phyloP scores from a whole-genome alignment of 2,329 filamentous ascomycete genomes.

The Alternaria sp. region DNA sequence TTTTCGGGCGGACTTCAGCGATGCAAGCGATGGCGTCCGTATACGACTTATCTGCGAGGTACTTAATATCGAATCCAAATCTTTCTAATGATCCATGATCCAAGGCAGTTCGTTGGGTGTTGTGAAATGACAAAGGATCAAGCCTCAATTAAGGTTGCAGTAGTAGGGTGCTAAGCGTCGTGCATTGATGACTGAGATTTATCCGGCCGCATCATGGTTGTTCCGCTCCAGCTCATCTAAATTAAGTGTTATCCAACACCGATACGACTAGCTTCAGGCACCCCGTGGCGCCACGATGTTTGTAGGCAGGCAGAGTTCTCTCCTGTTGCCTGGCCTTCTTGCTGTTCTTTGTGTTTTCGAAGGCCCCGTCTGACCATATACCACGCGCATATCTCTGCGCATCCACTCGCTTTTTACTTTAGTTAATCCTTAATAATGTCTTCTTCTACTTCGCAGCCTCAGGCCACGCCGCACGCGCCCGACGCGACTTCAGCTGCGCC shows the following conservation, averaged over 20 bases:
- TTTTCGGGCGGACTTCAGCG: neutral
- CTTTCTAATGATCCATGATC: neutral
- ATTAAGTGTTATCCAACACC: constrained; percentile 7
- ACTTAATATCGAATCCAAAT: neutral
- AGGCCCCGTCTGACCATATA: constrained; percentile 1
- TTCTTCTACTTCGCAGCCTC: constrained; percentile 11
- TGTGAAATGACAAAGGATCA: neutral
- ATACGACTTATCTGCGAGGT: neutral
- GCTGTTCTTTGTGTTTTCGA: constrained; percentile 11
- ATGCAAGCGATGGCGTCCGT: neutral
- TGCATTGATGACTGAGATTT: constrained; percentile 6
- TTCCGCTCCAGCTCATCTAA: constrained; percentile 5
- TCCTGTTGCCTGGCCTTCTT: constrained; percentile 7
- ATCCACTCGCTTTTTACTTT: constrained; percentile 18
- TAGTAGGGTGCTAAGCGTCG: neutral
- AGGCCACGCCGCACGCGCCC: constrained; percentile 9
- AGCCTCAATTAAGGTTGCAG: constrained; percentile 7
- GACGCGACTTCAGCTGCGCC: constrained; percentile 1
- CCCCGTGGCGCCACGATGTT: constrained; percentile 6
- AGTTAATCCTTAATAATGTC: constrained; percentile 24
- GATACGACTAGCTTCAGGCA: constrained; percentile 15
- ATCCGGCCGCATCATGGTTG: neutral
- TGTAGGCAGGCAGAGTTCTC: neutral
- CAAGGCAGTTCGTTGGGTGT: no score
- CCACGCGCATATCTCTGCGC: constrained; percentile 17